A percentile compares a stretch with the other conserved stretches of the same genome.
phyloP scores from a whole-genome alignment of 2,329 filamentous ascomycete species.

The Fusarium xylarioides region DNA sequence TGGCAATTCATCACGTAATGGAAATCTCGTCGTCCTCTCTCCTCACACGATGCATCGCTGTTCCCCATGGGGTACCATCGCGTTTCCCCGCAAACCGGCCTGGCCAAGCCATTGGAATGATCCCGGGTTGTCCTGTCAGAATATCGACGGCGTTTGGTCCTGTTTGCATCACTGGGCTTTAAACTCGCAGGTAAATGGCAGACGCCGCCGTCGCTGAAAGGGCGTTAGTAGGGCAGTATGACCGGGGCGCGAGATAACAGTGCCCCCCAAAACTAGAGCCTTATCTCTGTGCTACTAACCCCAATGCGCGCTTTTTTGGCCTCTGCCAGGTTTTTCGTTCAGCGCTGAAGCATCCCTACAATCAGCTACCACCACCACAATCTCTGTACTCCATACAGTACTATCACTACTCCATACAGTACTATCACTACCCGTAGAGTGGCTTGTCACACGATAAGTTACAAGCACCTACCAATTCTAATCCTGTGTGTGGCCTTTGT shows the following conservation, averaged over 20 bases:
- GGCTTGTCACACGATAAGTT: slow-evolving; percentile 20
- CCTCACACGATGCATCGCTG: slow-evolving; percentile 1
- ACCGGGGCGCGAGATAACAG: slow-evolving; percentile 33
- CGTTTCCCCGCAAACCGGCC: slow-evolving; percentile 25
- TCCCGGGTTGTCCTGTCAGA: neutral
- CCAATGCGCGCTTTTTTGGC: slow-evolving; percentile 24
- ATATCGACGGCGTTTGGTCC: neutral
- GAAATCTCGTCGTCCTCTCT: slow-evolving; percentile 7
- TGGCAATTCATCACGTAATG: slow-evolving; percentile 33
- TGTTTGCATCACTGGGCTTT: neutral
- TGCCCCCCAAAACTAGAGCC: neutral
- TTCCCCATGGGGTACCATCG: slow-evolving; percentile 31
- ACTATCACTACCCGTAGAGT: slow-evolving; percentile 11
- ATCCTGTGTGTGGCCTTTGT: neutral
- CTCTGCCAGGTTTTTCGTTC: slow-evolving; percentile 13
- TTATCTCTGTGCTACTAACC: slow-evolving; percentile 21
- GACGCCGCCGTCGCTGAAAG: neutral
- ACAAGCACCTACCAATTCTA: slow-evolving; percentile 1
- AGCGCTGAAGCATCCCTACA: neutral
- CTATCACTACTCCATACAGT: slow-evolving; percentile 24
- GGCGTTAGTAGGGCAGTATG: neutral
- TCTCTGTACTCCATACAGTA: slow-evolving; percentile 18
- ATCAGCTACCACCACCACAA: slow-evolving; percentile 1
- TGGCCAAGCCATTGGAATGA: neutral
- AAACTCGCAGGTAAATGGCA: neutral